Evolutionary conservation across 148 eudicot species (phyloP).

Genomic region (Vaccinium macrocarpon): DNA sequence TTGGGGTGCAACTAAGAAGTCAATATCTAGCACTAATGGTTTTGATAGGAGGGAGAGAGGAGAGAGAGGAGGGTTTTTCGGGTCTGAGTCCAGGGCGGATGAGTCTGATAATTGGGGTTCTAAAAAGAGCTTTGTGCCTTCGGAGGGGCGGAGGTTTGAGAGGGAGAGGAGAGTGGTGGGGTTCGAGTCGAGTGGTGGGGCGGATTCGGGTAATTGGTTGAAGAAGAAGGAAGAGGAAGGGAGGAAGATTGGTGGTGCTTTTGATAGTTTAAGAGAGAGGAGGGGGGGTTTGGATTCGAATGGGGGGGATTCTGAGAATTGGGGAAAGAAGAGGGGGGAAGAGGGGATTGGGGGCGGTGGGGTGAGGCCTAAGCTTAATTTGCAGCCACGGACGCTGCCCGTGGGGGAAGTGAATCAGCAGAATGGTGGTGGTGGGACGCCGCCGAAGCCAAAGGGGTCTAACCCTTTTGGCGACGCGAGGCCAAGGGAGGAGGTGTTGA

Average conservation of each 20-base stretch:
- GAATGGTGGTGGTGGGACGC: constrained; percentile 20
- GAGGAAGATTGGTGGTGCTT: constrained; percentile 37
- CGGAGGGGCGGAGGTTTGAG: constrained; percentile 40
- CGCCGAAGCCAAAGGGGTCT: constrained; percentile 46
- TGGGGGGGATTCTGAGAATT: constrained; percentile 46
- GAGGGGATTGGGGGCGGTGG: constrained; percentile 28
- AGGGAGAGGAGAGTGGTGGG: constrained; percentile 68
- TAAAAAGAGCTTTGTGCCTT: constrained; percentile 53
- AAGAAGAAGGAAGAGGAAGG: constrained; percentile 54
- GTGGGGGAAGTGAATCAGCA: constrained; percentile 31
- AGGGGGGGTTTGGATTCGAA: constrained; percentile 42
- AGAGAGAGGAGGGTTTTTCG: constrained; percentile 63
- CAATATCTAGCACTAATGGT: constrained; percentile 28
- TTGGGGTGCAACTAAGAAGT: constrained; percentile 76
- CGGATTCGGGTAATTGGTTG: constrained; percentile 54
- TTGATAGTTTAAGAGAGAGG: constrained; percentile 53
- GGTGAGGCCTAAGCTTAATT: constrained; percentile 72
- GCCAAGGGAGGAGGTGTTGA: constrained; percentile 97
- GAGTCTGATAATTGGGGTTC: constrained; percentile 82
- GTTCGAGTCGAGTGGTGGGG: constrained; percentile 50
- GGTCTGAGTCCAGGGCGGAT: constrained; percentile 70
- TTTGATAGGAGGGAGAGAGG: constrained; percentile 52
- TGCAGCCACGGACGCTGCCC: constrained; percentile 75
- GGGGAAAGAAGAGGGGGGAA: constrained; percentile 54
- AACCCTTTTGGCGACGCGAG: constrained; percentile 92